Evolutionary conservation across 192 early-diverging fungal species (phyloP), one percentile per base, ranked within the genome.

Genomic region (Ambispora gerdemannii): DNA sequence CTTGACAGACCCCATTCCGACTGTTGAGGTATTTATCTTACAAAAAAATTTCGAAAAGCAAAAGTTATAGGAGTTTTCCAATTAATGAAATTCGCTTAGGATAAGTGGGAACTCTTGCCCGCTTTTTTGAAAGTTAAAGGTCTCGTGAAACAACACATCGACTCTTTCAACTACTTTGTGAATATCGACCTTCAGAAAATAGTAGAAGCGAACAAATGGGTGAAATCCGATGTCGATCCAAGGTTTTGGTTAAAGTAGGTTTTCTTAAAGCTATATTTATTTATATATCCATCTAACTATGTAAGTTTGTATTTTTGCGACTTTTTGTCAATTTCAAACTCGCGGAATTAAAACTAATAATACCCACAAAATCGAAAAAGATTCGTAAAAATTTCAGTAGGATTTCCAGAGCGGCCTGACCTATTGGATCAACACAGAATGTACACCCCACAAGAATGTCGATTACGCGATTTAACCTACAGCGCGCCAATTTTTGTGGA

Each of bases 161-260:
- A 99, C 78, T 99, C 97, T 7, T 99, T 96, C 81, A 96, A 99
- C 82, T 97, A 96, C 77, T 99, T 98, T 83, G 85, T 99, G 67
- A 89, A 98, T 71, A 90, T 91, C 4, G 97, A 95, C 60, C 79
- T 99, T 64, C 89, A 94, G 77, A 91, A 95, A 72, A 99, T 99
- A 67, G 86, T 99, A 67, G 81, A 88, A 74, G 93, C 96, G 8
- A 99, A 96, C 79, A 86, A 89, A 72, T 87, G 86, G 66, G 89
- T 99, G 25, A 89, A 86, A 7, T 94, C 91, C 2, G 97, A 99
- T 74, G 90, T 96, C 0, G 95, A 99, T 75, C 94, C 93, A 25
- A 71, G 84, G 58, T 99, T 99, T 66, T 97, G 89, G 76, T 80
- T 96, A 53, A 93, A 94, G 88, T 92, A 81, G 72, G 70, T 79